Base-by-base conservation (phyloP, 2,329 filamentous ascomycete genomes). In the Sphaceloma murrayae region DNA sequence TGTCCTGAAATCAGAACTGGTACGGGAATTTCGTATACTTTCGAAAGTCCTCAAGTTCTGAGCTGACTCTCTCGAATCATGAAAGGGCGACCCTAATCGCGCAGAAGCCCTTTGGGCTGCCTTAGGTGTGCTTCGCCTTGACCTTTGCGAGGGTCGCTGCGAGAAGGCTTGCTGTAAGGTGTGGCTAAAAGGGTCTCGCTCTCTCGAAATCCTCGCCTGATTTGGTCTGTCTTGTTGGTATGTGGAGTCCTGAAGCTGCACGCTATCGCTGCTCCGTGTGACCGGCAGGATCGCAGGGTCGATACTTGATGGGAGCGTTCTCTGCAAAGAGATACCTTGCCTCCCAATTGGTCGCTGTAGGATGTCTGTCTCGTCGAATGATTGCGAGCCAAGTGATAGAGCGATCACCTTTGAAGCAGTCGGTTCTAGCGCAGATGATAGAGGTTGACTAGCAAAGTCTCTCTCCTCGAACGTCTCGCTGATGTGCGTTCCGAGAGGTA, bases 1-100 rank as follows among this genome's bases (percentile, higher is more conserved):
- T 16, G 46, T 50, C 18, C 34, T 45, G 27, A 45, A 30, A 1
- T 40, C 33, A 32, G 38, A 47, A 38, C 29, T 40, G 11, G 24
- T 30, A 17, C 22, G 13, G 36, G 27, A n/a, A n/a, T 14, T 27
- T 11, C 30, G 22, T 9, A 9, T 8, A 33, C 13, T 14, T 26
- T 29, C 16, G 34, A 16, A n/a, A 18, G 40, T 3, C 17, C 31
- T 13, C 13, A 42, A 45, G 29, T 40, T 40, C 21, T 39, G 26
- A 33, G 33, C 13, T 27, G 34, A 13, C 22, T 46, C 19, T 30
- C 36, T 29, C 24, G 24, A 14, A 9, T 29, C 36, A 9, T 29
- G 13, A n/a, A 40, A 40, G 6, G 36, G 36, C 14, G 36, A 40
- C n/a, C 36, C 36, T 27, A 40, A n/a, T n/a, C n/a, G 36, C 36